Evolutionary conservation across 352 stramenopile genomes (phyloP).

Genomic region (Phytophthora colocasiae): DNA sequence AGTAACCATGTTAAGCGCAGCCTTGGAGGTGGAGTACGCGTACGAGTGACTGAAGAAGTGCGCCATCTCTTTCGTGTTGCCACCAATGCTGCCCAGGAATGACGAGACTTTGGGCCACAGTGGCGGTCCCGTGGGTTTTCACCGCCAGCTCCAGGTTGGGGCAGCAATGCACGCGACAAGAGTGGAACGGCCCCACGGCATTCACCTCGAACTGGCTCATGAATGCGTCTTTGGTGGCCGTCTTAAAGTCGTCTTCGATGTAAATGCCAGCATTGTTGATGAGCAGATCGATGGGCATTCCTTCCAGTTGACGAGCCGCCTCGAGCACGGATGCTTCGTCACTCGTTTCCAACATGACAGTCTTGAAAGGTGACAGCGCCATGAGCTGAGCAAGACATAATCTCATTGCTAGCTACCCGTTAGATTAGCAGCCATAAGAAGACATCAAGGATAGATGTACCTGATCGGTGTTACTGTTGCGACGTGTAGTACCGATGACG

Average conservation of each 20-base stretch:
- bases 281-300: conserved; percentile 57
- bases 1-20: conserved; percentile 70
- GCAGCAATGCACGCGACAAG: conserved; percentile 52
- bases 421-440: background rate
- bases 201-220: conserved; percentile 70
- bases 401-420: background rate
- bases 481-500: conserved; percentile 45
- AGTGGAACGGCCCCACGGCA: conserved; percentile 57
- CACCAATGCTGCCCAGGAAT: conserved; percentile 51
- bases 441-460: conserved; percentile 12
- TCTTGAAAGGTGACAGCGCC: conserved; percentile 40
- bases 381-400: conserved; percentile 16
- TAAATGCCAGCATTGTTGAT: conserved; percentile 68
- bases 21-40: conserved; percentile 70
- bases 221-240: conserved; percentile 46
- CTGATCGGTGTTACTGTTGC: conserved; percentile 40
- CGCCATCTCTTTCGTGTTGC: conserved; percentile 34
- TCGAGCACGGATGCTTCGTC: conserved; percentile 52
- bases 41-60: conserved; percentile 39
- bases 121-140: conserved; percentile 42
- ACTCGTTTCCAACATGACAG: conserved; percentile 49
- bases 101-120: conserved; percentile 57
- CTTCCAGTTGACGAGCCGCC: conserved; percentile 45
- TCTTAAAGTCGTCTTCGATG: conserved; percentile 28
- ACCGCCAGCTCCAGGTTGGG: conserved; percentile 46